phyloP scores from a whole-genome alignment of 257 asterid genomes.

The Marsdenia floribunda region DNA sequence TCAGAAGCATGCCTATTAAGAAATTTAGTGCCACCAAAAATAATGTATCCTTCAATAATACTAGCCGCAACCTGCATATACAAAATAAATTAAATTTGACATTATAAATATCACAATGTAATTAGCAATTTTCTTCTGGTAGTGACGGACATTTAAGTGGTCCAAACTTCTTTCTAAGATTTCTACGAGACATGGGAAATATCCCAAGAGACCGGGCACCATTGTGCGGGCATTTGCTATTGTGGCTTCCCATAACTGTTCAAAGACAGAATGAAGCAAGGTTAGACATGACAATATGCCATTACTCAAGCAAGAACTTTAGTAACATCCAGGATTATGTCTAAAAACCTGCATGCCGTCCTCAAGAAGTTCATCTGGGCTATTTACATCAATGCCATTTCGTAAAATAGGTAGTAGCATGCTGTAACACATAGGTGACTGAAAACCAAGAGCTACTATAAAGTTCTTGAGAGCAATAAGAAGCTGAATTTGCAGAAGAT shows the following conservation, averaged over 20 bases:
- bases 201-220: constrained; percentile 71
- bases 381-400: constrained; percentile 51
- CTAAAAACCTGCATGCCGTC: constrained; percentile 84
- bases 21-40: constrained; percentile 81
- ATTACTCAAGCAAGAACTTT: neutral
- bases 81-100: constrained; percentile 11
- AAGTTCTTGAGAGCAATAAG: constrained; percentile 87
- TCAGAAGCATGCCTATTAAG: constrained; percentile 69
- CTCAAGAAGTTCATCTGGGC: constrained; percentile 97
- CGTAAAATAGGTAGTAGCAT: constrained; percentile 77
- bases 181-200: constrained; percentile 83
- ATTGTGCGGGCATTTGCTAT: constrained; percentile 84
- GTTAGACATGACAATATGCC: neutral
- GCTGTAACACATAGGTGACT: constrained; percentile 75
- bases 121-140: neutral
- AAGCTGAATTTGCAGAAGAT: constrained; percentile 98
- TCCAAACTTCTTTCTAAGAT: constrained; percentile 85
- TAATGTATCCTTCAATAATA: constrained; percentile 79
- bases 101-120: constrained; percentile 10
- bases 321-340: constrained; percentile 1
- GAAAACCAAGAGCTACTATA: constrained; percentile 81
- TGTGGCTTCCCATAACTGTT: constrained; percentile 96
- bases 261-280: constrained; percentile 5
- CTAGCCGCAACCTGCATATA: constrained; percentile 68
- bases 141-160: constrained; percentile 58